A percentile compares a stretch with the other conserved stretches of the same genome.
Conservation (phyloP, 495 filamentous ascomycete species). For the Xylaria grammica region DNA sequence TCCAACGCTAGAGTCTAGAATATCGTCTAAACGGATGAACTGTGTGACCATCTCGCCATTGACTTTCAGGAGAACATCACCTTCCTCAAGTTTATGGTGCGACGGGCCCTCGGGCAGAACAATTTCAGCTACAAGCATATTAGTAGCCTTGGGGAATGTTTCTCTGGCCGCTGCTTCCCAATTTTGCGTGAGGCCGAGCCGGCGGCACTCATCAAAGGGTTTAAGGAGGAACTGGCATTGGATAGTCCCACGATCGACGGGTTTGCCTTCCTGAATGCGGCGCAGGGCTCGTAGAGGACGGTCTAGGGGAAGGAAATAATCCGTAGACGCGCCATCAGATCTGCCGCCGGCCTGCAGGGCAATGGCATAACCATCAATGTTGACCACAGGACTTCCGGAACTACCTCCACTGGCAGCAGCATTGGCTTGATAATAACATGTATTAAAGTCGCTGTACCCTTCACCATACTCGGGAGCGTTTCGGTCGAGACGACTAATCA, state of each 20-base stretch:
- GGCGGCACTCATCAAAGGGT: slow-evolving; percentile 95
- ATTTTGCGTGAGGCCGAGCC: slow-evolving; percentile 80
- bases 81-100: slow-evolving; percentile 83
- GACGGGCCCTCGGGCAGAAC: slow-evolving; percentile 90
- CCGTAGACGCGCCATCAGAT: slow-evolving; percentile 92
- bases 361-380: slow-evolving; percentile 90
- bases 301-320: slow-evolving; percentile 96
- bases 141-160: slow-evolving; percentile 88
- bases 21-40: slow-evolving; percentile 91
- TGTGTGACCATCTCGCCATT: slow-evolving; percentile 94
- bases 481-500: slow-evolving; percentile 92
- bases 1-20: slow-evolving; percentile 87
- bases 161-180: slow-evolving; percentile 85
- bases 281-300: slow-evolving; percentile 83
- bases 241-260: slow-evolving; percentile 89
- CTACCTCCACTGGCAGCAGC: slow-evolving; percentile 95
- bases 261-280: slow-evolving; percentile 76
- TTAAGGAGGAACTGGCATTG: slow-evolving; percentile 97
- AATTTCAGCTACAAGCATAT: slow-evolving; percentile 96
- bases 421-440: slow-evolving; percentile 98
- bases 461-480: slow-evolving; percentile 99
- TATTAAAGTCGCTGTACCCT: slow-evolving; percentile 99
- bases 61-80: slow-evolving; percentile 93
- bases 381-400: slow-evolving; percentile 96
- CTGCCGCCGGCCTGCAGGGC: slow-evolving; percentile 94